Evolutionary conservation across 495 filamentous ascomycete genomes (phyloP).

Genomic region (Talaromyces adpressus): DNA sequence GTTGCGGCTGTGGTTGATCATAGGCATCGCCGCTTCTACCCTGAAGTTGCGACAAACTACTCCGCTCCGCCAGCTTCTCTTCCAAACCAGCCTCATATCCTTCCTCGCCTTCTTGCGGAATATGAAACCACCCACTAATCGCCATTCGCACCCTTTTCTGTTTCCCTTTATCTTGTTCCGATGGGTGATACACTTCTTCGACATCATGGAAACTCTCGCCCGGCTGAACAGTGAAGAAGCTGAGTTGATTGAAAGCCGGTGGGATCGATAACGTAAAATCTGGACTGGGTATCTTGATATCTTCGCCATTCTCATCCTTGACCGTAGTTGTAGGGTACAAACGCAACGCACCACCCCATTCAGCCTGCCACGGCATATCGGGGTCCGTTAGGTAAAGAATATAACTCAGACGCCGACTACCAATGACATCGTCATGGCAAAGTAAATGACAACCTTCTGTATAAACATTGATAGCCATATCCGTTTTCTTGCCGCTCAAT

Average conservation of each 20-base stretch:
- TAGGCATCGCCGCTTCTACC: conserved; percentile 74
- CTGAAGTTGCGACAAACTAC: conserved; percentile 84
- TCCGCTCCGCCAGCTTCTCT: conserved; percentile 77
- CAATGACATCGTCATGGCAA: conserved; percentile 98
- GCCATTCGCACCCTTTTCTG: conserved; percentile 83
- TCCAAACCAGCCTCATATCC: conserved; percentile 86
- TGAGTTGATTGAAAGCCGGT: conserved; percentile 93
- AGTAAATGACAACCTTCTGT: conserved; percentile 92
- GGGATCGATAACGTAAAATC: conserved; percentile 73
- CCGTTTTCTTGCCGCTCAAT: conserved; percentile 88
- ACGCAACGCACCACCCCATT: conserved; percentile 91
- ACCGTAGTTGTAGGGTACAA: conserved; percentile 74
- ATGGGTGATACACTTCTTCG: conserved; percentile 84
- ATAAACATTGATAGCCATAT: conserved; percentile 99
- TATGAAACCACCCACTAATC: conserved; percentile 99
- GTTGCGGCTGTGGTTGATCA: conserved; percentile 67
- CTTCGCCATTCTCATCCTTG: conserved; percentile 56
- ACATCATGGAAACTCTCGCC: conserved; percentile 98
- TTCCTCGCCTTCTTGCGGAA: conserved; percentile 92
- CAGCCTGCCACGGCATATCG: conserved; percentile 79
- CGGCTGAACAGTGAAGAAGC: conserved; percentile 96
- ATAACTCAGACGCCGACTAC: conserved; percentile 85
- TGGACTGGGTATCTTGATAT: conserved; percentile 67
- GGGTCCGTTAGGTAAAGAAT: conserved; percentile 96
- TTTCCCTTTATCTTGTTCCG: conserved; percentile 54